Percentiles rank a stretch among this genome's conserved stretches.
Conservation (phyloP, 805 yeast genomes). For the Metschnikowia santaceciliae region DNA sequence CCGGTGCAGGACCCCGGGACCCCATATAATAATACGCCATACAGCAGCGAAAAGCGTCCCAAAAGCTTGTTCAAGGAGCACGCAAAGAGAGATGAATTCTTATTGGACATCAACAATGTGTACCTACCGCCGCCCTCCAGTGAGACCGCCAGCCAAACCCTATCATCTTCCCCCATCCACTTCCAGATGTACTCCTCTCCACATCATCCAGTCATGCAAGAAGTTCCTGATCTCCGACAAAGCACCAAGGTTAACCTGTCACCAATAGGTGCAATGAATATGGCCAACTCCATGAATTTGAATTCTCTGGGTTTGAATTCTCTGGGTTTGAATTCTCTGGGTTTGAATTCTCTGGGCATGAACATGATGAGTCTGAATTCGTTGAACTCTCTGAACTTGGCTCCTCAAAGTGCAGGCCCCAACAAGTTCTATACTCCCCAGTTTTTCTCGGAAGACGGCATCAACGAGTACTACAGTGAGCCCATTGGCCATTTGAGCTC, state of each 20-base stretch:
- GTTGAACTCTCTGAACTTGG: too few relatives aligned
- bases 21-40: not conserved
- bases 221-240: not conserved
- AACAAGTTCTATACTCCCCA: slow-evolving; percentile 36
- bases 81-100: not conserved
- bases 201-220: not conserved
- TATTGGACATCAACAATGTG: slow-evolving; percentile 17
- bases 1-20: slow-evolving; percentile 36
- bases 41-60: not conserved
- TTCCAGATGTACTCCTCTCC: slow-evolving; percentile 27
- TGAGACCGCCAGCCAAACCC: slow-evolving; percentile 28
- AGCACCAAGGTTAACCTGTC: not conserved
- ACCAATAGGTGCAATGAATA: slow-evolving; percentile 11
- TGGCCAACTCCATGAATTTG: not conserved
- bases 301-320: not conserved
- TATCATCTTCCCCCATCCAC: slow-evolving; percentile 23
- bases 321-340: not conserved
- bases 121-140: slow-evolving; percentile 36
- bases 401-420: slow-evolving; percentile 9
- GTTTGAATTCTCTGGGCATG: not conserved
- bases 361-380: not conserved
- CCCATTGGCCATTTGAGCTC: slow-evolving; percentile 23
- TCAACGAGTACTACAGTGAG: slow-evolving; percentile 9
- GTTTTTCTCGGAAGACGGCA: slow-evolving; percentile 32
- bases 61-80: not conserved